Base-by-base conservation (phyloP, 495 filamentous ascomycete species). In the Tuber magnatum region DNA sequence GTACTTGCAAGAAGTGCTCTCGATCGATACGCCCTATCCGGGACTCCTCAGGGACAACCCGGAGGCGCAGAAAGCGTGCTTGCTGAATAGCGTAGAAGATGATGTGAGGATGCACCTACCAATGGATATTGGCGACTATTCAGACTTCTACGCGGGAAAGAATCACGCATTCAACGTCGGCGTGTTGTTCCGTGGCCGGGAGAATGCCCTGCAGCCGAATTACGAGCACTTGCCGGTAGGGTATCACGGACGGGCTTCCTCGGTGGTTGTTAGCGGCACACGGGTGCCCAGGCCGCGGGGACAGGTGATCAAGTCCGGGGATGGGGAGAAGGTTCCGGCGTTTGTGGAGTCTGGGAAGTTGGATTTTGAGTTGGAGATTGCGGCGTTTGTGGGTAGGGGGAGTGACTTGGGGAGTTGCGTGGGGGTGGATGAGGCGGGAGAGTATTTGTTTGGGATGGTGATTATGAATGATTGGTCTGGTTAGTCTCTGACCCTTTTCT, bases 91-190 rank as follows among this genome's bases (percentile, higher is more conserved):
- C 3, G 10, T 2, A 12, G 18, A 28, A 3, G 69, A 56, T 20
- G 44, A 24, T 0, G 90, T 94, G 39, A 88, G 85, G 73, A 92
- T 89, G 83, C 92, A 97, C 75, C 82, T 97, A 22, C 94, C 94
- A 8, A 90, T 98, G 89, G 86, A 87, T 44, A 93, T 97, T 73
- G 92, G 92, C n/a, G 93, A 97, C 83, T 98, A 98, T 84, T 96
- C 94, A 20, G 94, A 98, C 84, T 98, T 98, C 86, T 98, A 93
- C 84, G 94, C 92, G n/a, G 94, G 94, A 40, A 84, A 90, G 72
- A 90, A 97, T 81, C 94, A 98, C 84, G 94, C 94, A 56, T 91
- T 89, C 85, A 91, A 92, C 73, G 87, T 91, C n/a, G 91, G 93
- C 1, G 86, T 87, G 38, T 85, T 97, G 72, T 95, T 97, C 86